Conservation (phyloP, 352 stramenopile species). For the Pythium graminicola region DNA sequence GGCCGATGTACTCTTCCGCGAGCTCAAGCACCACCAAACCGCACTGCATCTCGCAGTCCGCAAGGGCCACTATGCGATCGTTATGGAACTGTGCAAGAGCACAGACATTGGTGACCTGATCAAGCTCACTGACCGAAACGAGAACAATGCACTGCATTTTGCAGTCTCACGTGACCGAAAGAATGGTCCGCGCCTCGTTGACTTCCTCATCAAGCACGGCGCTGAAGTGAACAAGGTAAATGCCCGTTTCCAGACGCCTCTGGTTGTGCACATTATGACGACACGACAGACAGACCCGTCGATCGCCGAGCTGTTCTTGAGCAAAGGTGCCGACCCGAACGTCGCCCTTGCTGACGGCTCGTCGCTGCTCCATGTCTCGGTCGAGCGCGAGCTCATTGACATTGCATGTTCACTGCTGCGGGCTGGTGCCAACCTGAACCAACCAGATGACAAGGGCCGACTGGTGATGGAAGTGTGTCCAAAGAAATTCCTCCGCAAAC, state of each 20-base stretch:
- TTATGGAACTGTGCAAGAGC: conserved; percentile 81
- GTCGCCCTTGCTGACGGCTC: conserved; percentile 74
- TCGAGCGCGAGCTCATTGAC: conserved; percentile 77
- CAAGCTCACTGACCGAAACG: conserved; percentile 70
- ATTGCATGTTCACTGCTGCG: conserved; percentile 67
- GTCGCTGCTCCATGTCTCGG: conserved; percentile 73
- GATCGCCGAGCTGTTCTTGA: conserved; percentile 68
- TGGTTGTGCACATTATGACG: conserved; percentile 83
- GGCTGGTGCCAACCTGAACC: conserved; percentile 66
- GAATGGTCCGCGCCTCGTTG: conserved; percentile 70
- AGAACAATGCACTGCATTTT: conserved; percentile 83
- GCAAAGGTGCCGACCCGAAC: conserved; percentile 57
- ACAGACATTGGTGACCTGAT: conserved; percentile 58
- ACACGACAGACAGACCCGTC: conserved; percentile 75
- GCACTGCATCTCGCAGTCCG: conserved; percentile 74
- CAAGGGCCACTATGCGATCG: conserved; percentile 79
- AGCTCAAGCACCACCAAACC: conserved; percentile 82
- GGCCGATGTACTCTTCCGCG: conserved; percentile 77
- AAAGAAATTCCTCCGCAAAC: conserved; percentile 77
- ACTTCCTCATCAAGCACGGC: conserved; percentile 81
- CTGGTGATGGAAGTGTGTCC: conserved; percentile 72
- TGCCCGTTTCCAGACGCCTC: conserved; percentile 60
- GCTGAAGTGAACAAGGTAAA: conserved; percentile 83
- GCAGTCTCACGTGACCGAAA: conserved; percentile 76
- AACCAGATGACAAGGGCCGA: conserved; percentile 58